phyloP scores from a whole-genome alignment of 768 basidiomycete species.

The Pisolithus orientalis region DNA sequence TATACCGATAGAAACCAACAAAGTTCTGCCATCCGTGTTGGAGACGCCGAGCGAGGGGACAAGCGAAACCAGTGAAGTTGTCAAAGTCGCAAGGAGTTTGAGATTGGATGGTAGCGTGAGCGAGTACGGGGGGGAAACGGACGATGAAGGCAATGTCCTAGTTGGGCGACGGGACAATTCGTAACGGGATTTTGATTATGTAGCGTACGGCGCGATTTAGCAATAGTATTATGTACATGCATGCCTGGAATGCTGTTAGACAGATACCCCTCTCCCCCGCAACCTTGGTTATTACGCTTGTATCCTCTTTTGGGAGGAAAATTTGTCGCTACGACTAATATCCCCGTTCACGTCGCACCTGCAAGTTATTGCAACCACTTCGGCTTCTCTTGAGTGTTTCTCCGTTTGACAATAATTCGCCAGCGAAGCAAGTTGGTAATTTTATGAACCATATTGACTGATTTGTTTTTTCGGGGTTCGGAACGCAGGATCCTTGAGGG shows the following conservation, averaged over 20 bases:
- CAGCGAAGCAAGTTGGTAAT: neutral
- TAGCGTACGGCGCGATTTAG: conserved; percentile 4
- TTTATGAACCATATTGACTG: neutral
- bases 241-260: conserved; percentile 2
- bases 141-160: conserved; percentile 80
- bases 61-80: conserved; percentile 20
- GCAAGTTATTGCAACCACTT: neutral
- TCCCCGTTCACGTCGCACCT: neutral
- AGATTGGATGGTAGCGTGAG: conserved; percentile 52
- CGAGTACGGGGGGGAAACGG: conserved; percentile 66
- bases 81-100: conserved; percentile 28
- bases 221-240: conserved; percentile 12
- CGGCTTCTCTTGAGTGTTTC: neutral
- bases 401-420: conserved; percentile 1
- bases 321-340: neutral
- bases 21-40: conserved; percentile 26
- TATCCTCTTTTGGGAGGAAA: no score
- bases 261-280: conserved; percentile 6
- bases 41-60: conserved; percentile 16
- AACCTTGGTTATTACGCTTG: neutral
- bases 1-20: conserved; percentile 11
- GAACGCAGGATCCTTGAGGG: neutral
- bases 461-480: conserved; percentile 3
- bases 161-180: conserved; percentile 50
- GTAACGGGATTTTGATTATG: conserved; percentile 8